Percentiles rank a stretch among this genome's conserved stretches.
phyloP scores from a whole-genome alignment of 2,329 filamentous ascomycete genomes.

The Mycosphaerella arachidis region DNA sequence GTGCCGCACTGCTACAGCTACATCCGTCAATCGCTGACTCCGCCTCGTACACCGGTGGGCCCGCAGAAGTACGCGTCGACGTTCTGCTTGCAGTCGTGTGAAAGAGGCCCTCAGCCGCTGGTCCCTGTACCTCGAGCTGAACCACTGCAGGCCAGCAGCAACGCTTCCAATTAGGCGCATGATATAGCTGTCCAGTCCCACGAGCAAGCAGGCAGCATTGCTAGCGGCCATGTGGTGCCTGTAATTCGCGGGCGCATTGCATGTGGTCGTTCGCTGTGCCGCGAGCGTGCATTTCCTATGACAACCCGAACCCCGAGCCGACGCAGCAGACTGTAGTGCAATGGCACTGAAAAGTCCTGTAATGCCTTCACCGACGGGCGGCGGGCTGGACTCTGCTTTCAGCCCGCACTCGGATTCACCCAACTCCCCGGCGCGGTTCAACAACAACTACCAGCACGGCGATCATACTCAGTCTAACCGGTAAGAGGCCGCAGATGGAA shows the following conservation, averaged over 20 bases:
- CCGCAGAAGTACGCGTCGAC: not conserved
- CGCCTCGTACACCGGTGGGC: not conserved
- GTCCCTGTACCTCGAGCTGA: slow-evolving; percentile 4
- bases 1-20: not conserved
- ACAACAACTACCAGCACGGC: slow-evolving; percentile 34
- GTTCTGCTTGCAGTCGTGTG: not conserved
- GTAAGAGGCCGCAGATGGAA: slow-evolving; percentile 32
- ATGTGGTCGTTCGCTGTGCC: slow-evolving; percentile 1
- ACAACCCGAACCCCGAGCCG: not conserved
- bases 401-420: slow-evolving; percentile 51
- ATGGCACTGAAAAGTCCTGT: slow-evolving; percentile 37
- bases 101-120: not conserved
- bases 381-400: slow-evolving; percentile 43
- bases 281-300: not conserved
- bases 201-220: not conserved
- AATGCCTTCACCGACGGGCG: slow-evolving; percentile 41
- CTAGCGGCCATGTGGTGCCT: slow-evolving; percentile 3
- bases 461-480: slow-evolving; percentile 30
- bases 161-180: not conserved
- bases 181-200: not conserved
- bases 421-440: slow-evolving; percentile 45
- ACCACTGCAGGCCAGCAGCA: slow-evolving; percentile 5
- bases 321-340: slow-evolving; percentile 4
- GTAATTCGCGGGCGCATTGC: not conserved
- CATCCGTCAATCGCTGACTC: not conserved